Evolutionary conservation across 345 rosid genomes (phyloP).

Genomic region (Turnera subulata): DNA sequence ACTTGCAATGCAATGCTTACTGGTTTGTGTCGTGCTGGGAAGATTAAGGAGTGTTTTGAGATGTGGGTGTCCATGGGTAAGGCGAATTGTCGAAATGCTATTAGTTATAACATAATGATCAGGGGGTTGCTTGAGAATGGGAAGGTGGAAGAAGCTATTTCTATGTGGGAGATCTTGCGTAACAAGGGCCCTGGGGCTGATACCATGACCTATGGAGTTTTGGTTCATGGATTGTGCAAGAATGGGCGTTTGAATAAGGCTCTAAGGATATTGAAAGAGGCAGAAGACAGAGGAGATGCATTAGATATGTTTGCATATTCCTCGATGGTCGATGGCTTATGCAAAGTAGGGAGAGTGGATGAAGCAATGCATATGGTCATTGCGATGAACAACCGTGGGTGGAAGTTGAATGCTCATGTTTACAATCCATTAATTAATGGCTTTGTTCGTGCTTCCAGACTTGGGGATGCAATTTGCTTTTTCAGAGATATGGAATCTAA

Average conservation of each 20-base stretch:
- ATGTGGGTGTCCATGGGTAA: slow-evolving; percentile 74
- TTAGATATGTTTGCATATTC: slow-evolving; percentile 66
- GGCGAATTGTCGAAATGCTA: slow-evolving; percentile 46
- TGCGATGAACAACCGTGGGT: slow-evolving; percentile 43
- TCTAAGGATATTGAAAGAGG: slow-evolving; percentile 48
- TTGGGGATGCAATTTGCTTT: slow-evolving; percentile 51
- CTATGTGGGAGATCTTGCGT: slow-evolving; percentile 55
- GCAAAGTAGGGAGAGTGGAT: slow-evolving; percentile 64
- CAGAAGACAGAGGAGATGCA: slow-evolving; percentile 37
- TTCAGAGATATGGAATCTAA: slow-evolving; percentile 51
- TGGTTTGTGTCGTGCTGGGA: slow-evolving; percentile 62
- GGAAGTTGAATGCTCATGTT: slow-evolving; percentile 47
- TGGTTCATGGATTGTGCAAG: slow-evolving; percentile 75
- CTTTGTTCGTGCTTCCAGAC: slow-evolving; percentile 54
- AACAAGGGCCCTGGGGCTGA: slow-evolving; percentile 48
- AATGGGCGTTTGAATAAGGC: slow-evolving; percentile 75
- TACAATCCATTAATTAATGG: slow-evolving; percentile 66
- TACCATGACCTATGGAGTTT: slow-evolving; percentile 54
- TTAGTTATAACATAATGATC: slow-evolving; percentile 71
- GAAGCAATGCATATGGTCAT: slow-evolving; percentile 54
- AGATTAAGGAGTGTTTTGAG: slow-evolving; percentile 59
- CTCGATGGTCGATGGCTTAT: slow-evolving; percentile 64
- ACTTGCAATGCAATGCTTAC: slow-evolving; percentile 71
- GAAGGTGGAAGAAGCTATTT: slow-evolving; percentile 61
- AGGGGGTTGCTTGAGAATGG: slow-evolving; percentile 63